A percentile compares a stretch with the other conserved stretches of the same genome.
Conservation (phyloP, 768 basidiomycete species). For the Mycena rebaudengoi region DNA sequence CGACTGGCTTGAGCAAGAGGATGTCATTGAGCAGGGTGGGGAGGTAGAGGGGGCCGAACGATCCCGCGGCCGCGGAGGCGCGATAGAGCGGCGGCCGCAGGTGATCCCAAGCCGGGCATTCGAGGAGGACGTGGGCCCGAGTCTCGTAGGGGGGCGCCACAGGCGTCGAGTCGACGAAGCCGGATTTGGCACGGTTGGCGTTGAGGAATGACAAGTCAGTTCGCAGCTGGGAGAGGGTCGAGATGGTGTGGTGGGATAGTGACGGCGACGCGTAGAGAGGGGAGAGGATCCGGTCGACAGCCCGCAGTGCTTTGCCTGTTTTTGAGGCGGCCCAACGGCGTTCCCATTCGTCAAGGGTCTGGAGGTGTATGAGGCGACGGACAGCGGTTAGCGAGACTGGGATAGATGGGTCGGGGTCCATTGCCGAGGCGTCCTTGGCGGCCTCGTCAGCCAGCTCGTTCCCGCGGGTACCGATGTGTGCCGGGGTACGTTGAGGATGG, state of each 20-base stretch:
- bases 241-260: no score
- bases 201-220: no score
- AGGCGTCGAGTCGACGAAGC: no score
- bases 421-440: neutral
- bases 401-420: neutral
- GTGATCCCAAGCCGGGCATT: neutral
- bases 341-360: neutral
- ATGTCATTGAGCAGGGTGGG: neutral
- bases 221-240: no score
- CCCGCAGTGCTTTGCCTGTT: neutral
- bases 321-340: neutral
- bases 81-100: neutral
- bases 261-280: no score
- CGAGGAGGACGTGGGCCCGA: neutral
- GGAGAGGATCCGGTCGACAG: neutral
- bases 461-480: neutral
- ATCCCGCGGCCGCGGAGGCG: neutral
- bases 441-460: neutral
- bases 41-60: neutral
- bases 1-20: neutral
- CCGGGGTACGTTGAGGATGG: neutral
- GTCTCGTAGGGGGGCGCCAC: neutral
- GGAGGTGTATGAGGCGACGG: neutral
- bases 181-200: no score
- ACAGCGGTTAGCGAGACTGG: neutral